Evolutionary conservation across 345 rosid genomes (phyloP).

Genomic region (Schrenkiella parvula): DNA sequence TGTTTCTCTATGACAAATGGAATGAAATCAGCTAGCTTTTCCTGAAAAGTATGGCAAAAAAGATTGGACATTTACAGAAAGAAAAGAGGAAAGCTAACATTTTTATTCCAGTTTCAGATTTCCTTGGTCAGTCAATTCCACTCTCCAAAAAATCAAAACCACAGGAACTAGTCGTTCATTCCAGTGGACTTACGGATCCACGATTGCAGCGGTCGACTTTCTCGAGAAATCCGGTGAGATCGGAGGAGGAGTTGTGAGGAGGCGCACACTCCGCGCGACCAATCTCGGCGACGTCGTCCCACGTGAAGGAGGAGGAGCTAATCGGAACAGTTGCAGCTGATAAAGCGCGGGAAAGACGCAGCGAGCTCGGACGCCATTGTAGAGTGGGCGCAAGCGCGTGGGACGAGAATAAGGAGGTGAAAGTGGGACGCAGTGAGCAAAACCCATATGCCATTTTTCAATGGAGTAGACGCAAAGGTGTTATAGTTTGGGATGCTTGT

Average conservation of each 20-base stretch:
- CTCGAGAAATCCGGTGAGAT: constrained; percentile 62
- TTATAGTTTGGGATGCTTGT: not conserved
- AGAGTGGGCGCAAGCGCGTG: constrained; percentile 10
- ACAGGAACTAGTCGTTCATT: not conserved
- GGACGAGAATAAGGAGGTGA: constrained; percentile 10
- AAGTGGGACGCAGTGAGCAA: not conserved
- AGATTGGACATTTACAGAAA: not conserved
- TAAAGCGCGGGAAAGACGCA: constrained; percentile 20
- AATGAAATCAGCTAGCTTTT: constrained; percentile 48
- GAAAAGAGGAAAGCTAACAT: not conserved
- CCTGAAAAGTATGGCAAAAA: constrained; percentile 36
- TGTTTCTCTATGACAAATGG: constrained; percentile 56
- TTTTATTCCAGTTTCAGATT: not conserved
- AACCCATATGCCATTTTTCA: constrained; percentile 21
- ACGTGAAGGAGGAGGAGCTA: constrained; percentile 44
- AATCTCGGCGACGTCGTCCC: constrained; percentile 58
- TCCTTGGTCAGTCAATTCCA: not conserved
- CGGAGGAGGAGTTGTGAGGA: constrained; percentile 35
- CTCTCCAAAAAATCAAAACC: not conserved
- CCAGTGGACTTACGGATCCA: constrained; percentile 42
- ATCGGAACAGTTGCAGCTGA: constrained; percentile 22
- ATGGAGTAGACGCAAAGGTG: constrained; percentile 2
- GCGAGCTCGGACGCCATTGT: constrained; percentile 5
- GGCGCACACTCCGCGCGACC: constrained; percentile 39
- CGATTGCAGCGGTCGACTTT: constrained; percentile 70